A percentile compares a stretch with the other conserved stretches of the same genome.
Conservation (phyloP, 106 monocot genomes). For the Dendrobium catenatum region DNA sequence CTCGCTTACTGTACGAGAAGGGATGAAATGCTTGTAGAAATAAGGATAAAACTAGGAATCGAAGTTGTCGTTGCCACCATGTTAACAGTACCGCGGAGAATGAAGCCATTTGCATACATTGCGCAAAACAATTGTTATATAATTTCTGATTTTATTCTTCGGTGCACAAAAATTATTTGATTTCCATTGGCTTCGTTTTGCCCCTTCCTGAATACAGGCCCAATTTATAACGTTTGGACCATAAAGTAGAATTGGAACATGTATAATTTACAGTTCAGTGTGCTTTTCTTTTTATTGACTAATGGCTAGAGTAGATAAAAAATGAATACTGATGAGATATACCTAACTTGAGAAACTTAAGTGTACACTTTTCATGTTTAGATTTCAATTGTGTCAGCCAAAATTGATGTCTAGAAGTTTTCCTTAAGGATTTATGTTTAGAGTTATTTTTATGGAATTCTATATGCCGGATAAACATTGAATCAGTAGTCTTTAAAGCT, state of each 20-base stretch:
- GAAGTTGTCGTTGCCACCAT: background rate
- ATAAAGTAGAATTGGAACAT: background rate
- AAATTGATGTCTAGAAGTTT: background rate
- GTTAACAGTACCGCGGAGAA: background rate
- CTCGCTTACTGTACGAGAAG: background rate
- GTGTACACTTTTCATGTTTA: background rate
- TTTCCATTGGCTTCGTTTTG: background rate
- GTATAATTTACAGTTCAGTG: no score
- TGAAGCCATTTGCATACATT: background rate
- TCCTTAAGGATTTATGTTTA: background rate
- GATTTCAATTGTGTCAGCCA: background rate
- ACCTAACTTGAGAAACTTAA: background rate
- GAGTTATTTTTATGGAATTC: background rate
- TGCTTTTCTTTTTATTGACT: no score
- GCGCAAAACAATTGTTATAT: background rate
- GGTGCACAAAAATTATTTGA: background rate
- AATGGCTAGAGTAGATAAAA: background rate
- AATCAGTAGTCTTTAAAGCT: background rate
- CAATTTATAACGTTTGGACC: background rate
- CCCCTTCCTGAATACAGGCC: background rate
- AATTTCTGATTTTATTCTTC: background rate
- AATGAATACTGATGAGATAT: background rate
- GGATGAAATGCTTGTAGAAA: background rate
- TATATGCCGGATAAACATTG: background rate
- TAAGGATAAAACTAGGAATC: background rate